phyloP scores from a whole-genome alignment of 1,284 basidiomycete genomes.

The Lentinus polychrous region DNA sequence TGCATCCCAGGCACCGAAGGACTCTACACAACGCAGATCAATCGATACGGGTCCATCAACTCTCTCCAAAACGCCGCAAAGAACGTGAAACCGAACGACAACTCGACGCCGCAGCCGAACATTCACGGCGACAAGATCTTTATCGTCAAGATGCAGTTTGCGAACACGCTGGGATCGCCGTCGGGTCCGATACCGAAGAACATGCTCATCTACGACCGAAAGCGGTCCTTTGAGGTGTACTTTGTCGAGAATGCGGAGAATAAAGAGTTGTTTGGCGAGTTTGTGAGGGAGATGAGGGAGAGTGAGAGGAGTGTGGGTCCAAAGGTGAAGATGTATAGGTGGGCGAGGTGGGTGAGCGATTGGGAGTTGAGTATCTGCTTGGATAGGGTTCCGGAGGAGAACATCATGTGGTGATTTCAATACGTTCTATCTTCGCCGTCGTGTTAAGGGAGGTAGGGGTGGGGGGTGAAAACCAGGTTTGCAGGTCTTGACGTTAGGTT shows the following conservation, averaged over 20 bases:
- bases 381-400: slow-evolving; percentile 15
- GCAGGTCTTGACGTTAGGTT: no score
- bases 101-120: slow-evolving; percentile 20
- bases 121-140: slow-evolving; percentile 30
- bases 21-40: slow-evolving; percentile 8
- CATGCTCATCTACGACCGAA: slow-evolving; percentile 35
- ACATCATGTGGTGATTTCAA: slow-evolving; percentile 15
- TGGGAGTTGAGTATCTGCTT: slow-evolving; percentile 22
- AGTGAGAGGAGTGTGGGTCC: slow-evolving; percentile 10
- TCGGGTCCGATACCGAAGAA: not conserved
- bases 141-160: slow-evolving; percentile 34
- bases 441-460: no score
- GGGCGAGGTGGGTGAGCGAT: slow-evolving; percentile 23
- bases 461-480: no score
- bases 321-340: slow-evolving; percentile 26
- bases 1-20: slow-evolving; percentile 11
- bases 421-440: no score
- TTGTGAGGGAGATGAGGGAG: slow-evolving; percentile 14
- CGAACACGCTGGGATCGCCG: slow-evolving; percentile 1
- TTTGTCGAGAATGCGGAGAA: slow-evolving; percentile 16
- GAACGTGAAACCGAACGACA: not conserved
- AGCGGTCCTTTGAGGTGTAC: slow-evolving; percentile 29
- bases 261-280: slow-evolving; percentile 12
- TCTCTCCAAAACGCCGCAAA: not conserved
- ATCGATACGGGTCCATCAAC: slow-evolving; percentile 10